Percentiles rank a stretch among this genome's conserved stretches.
Evolutionary conservation across 495 filamentous ascomycete species (phyloP).

Genomic region (Xylaria nigripes): DNA sequence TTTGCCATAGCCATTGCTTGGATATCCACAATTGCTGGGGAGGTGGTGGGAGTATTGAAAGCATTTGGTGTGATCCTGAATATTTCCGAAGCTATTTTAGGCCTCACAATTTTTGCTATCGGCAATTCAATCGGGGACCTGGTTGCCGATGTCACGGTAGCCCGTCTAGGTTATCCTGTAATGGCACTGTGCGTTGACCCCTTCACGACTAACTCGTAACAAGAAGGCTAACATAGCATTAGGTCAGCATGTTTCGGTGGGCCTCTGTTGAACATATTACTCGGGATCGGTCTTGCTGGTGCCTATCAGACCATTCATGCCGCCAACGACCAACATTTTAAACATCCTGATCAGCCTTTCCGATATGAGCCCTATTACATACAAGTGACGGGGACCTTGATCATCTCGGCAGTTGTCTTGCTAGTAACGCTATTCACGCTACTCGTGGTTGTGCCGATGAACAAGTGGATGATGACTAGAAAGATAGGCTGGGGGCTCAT

Average conservation of each 20-base stretch:
- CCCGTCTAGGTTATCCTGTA: conserved; percentile 84
- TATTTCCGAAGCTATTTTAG: conserved; percentile 93
- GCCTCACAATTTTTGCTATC: conserved; percentile 92
- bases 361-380: conserved; percentile 63
- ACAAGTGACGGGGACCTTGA: conserved; percentile 70
- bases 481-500: conserved; percentile 77
- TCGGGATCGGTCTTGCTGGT: conserved; percentile 85
- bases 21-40: conserved; percentile 93
- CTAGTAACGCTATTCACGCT: conserved; percentile 71
- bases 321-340: conserved; percentile 44
- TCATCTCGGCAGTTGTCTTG: conserved; percentile 74
- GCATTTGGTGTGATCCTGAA: conserved; percentile 85
- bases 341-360: conserved; percentile 49
- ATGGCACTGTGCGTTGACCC: conserved; percentile 68
- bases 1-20: conserved; percentile 87
- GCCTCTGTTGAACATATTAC: conserved; percentile 93
- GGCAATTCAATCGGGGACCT: conserved; percentile 93
- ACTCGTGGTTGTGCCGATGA: conserved; percentile 72
- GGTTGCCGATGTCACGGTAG: conserved; percentile 91
- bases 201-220: conserved; percentile 3
- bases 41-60: conserved; percentile 93
- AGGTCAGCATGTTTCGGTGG: conserved; percentile 88
- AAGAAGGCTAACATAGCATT: conserved; percentile 15
- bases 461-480: conserved; percentile 82
- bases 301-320: conserved; percentile 69